Base-by-base conservation (phyloP, 768 basidiomycete species). In the Hypholoma sublateritium region DNA sequence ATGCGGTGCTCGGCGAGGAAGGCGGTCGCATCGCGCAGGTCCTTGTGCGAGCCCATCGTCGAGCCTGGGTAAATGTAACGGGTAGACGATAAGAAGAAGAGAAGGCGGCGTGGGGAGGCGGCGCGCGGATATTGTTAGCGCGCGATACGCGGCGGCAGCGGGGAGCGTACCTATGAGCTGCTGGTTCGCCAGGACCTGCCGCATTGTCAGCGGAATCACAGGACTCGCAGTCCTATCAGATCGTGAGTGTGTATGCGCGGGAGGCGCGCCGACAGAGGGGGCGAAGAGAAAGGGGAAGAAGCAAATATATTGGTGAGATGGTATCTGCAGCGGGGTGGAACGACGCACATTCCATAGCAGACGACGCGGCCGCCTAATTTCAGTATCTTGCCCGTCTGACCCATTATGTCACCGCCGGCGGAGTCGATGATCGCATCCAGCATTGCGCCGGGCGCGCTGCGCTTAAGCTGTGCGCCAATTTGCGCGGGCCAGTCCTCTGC, bases 31-130 rank as follows among this genome's bases (percentile, higher is more conserved):
- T 85, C 83, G 51, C 79, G 68, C 56, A 94, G 77, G 71, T 94
- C 91, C 53, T 82, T 77, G 62, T 79, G 82, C 7, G 91, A 92
- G 16, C 91, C 92, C 91, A 94, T 91, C 24, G 87, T 91, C 1
- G 89, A 89, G 35, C 91, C 91, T 91, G 39, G 5, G 5, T 32
- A 1, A 5, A 7, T 41, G 3, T 3, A 17, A 16, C 7, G 41
- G 41, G 45, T 12, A 46, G 44, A 50, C 11, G 22, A 9, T 9
- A 43, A 42, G 35, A 34, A 53, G 21, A 55, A 50, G 43, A 32
- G 50, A 24, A 43, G 21, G 39, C 50, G 44, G 50, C 19, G 49
- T 45, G 57, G 24, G 44, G n/a, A 19, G 39, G 43, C 17, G 57
- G 46, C 35, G 9, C 9, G 28, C 28, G 9, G 9, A 9, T 32